These are phyloP conservation scores for Cercospora janseana DNA, from an alignment of 2,329 filamentous ascomycete genomes.

Conservation along the genomic window DNA sequence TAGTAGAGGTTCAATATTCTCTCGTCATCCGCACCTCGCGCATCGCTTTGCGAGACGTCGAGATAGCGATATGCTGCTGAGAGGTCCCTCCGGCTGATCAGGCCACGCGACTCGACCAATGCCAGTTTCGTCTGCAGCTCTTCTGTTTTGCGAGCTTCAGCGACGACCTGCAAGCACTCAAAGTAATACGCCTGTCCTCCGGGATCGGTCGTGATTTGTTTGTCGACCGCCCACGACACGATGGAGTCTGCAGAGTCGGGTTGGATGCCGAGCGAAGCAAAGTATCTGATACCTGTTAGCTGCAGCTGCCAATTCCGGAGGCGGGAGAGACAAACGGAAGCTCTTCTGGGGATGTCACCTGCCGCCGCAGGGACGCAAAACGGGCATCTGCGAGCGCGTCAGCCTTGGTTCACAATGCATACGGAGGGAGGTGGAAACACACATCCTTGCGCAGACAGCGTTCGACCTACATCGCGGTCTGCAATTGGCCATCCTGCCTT, in stretches of 20 bases:
- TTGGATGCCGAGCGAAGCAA: constrained; percentile 60
- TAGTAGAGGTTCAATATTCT: constrained; percentile 62
- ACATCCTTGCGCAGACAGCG: constrained; percentile 38
- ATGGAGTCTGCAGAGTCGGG: constrained; percentile 62
- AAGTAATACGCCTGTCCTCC: constrained; percentile 60
- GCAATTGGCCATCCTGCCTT: constrained; percentile 34
- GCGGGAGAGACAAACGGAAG: constrained; percentile 24
- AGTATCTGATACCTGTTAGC: constrained; percentile 37
- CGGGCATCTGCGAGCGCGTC: constrained; percentile 26
- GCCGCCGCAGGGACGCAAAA: constrained; percentile 23
- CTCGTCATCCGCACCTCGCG: constrained; percentile 53
- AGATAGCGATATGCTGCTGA: constrained; percentile 59
- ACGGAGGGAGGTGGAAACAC: constrained; percentile 13
- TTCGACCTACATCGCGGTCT: constrained; percentile 37
- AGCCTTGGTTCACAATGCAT: background rate
- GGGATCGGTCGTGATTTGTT: constrained; percentile 58
- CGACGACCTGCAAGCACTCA: constrained; percentile 62
- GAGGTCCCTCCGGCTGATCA: constrained; percentile 58
- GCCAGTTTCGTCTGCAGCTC: constrained; percentile 58
- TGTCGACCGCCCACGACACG: constrained; percentile 62
- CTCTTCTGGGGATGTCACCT: constrained; percentile 25
- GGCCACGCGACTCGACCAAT: constrained; percentile 58
- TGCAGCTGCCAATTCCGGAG: background rate
- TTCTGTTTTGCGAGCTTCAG: constrained; percentile 55
- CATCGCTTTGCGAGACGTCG: constrained; percentile 48